phyloP scores from a whole-genome alignment of 352 stramenopile genomes.

The Globisporangium spiculum region DNA sequence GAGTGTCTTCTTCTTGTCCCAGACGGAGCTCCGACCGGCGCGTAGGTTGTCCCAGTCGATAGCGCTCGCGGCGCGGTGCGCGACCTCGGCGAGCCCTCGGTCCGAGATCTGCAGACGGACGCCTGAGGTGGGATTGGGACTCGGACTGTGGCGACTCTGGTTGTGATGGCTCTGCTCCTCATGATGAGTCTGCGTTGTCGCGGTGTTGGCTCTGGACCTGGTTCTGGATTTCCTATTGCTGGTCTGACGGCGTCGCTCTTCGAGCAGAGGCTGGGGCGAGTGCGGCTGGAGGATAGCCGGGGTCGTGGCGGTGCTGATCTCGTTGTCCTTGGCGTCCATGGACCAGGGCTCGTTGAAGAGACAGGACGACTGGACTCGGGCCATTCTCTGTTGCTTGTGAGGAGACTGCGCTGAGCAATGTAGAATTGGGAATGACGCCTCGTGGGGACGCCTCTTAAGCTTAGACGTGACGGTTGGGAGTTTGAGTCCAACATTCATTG shows the following conservation, averaged over 20 bases:
- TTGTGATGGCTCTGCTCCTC: background rate
- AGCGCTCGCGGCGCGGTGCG: background rate
- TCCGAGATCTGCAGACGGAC: conserved; percentile 15
- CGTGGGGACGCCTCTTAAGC: background rate
- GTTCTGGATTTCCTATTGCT: background rate
- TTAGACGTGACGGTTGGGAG: background rate
- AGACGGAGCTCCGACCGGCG: conserved; percentile 15
- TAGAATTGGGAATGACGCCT: background rate
- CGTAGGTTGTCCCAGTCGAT: conserved; percentile 21
- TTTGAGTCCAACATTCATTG: background rate
- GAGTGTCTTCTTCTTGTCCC: conserved; percentile 18
- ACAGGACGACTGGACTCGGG: background rate
- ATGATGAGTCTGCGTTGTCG: background rate
- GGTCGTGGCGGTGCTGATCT: background rate
- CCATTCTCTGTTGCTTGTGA: background rate
- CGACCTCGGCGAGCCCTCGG: background rate
- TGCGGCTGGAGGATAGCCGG: conserved; percentile 10
- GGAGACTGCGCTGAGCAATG: background rate
- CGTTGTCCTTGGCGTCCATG: background rate
- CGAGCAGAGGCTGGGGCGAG: conserved; percentile 8
- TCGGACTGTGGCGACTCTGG: background rate
- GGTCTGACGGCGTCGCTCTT: background rate
- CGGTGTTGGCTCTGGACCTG: background rate
- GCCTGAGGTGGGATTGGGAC: background rate
- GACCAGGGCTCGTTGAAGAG: background rate